Conservation (phyloP, 441 rosid species). For the Eugenia klotzschiana region DNA sequence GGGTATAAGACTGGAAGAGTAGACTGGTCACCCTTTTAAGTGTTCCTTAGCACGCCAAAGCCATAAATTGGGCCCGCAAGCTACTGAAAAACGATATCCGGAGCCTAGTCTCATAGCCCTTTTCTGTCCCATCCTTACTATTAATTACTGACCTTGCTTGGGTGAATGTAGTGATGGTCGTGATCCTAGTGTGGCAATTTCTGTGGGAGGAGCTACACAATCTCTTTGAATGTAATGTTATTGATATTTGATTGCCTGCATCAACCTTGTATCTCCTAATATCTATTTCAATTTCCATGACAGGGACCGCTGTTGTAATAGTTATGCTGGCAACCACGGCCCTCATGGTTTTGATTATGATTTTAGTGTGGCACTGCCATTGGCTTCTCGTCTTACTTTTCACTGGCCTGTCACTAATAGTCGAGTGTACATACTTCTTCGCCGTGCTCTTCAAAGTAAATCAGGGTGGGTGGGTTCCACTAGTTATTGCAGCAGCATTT, state of each 20-base stretch:
- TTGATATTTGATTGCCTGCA: background rate
- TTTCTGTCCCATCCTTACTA: background rate
- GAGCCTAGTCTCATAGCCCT: background rate
- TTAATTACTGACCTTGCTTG: background rate
- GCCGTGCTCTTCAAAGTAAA: conserved; percentile 5
- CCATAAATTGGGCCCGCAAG: background rate
- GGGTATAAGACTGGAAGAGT: background rate
- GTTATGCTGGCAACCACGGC: conserved; percentile 6
- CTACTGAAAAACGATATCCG: background rate
- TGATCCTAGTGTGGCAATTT: background rate
- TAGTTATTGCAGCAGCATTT: conserved; percentile 5
- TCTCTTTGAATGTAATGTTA: background rate
- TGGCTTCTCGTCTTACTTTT: conserved; percentile 4
- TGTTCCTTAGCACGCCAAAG: background rate
- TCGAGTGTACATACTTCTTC: conserved; percentile 10
- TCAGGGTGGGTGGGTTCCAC: conserved; percentile 12
- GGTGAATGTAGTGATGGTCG: background rate
- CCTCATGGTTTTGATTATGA: conserved; percentile 7
- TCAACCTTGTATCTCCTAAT: background rate
- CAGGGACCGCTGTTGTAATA: conserved; percentile 3
- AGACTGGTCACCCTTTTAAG: background rate
- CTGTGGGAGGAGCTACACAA: background rate
- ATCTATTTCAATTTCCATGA: background rate
- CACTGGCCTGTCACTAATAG: conserved; percentile 2
- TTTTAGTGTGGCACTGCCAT: conserved; percentile 8